Base-by-base conservation (phyloP, 2,329 filamentous ascomycete genomes). In the Balansia obtecta region DNA sequence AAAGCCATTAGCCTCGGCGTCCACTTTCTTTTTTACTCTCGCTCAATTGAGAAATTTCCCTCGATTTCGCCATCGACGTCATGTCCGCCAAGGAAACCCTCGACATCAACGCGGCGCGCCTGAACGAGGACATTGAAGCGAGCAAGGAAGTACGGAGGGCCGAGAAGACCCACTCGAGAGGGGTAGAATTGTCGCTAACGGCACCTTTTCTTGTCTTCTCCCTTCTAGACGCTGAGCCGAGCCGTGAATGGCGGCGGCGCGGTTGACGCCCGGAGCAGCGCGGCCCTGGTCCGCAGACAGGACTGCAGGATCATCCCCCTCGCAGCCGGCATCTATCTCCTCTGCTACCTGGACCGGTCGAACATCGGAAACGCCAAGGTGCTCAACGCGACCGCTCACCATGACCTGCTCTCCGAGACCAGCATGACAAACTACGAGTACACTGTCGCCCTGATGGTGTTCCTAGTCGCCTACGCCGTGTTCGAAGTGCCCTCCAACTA, bases 361-460 rank as follows among this genome's bases (percentile, higher is more conserved):
- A 86, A 86, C 63, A 85, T 86, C 51, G 81, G 80, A 59, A 84
- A 84, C 61, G 80, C 82, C 41, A 81, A 79, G 63, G 77, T 85
- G 27, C 70, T 86, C 54, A 85, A 86, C 60, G 67, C 73, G 18
- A 70, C 76, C 11, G 75, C 75, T 0, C 63, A 71, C 43, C 69
- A 86, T 61, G 80, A 85, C 65, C 73, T 87, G 56, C 73, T 85
- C 37, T 69, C 72, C 16, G 74, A 79, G 58, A 82, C 81, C 1
- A 56, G 71, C 54, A 83, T 85, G 76, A 78, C 75, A 1, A 71
- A 75, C 48, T 70, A 74, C 59, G 71, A 85, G 58, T 87, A 80
- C 65, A 76, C 76, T 58, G 65, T 74, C 42, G 71, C 71, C 7
- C 75, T 85, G 44, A 72, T 75, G 59, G 74, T 83, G 53, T 74